Conservation (phyloP, 176 grass and related monocot species). For the Eremochloa ophiuroides region DNA sequence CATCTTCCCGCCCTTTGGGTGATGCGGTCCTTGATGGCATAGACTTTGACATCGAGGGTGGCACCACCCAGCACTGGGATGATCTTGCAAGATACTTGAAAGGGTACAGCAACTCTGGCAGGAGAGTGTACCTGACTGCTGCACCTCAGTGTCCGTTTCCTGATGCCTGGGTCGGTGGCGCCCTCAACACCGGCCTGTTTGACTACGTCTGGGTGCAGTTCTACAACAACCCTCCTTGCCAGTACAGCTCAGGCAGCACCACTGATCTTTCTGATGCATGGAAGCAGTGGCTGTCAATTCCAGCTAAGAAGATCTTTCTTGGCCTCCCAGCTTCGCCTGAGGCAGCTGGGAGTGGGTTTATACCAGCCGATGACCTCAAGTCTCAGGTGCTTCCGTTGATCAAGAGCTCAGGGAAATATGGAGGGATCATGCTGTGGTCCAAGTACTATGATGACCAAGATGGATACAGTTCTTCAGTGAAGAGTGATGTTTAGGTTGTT, state of each 20-base stretch:
- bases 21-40: conserved; percentile 35
- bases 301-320: conserved; percentile 38
- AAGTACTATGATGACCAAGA: conserved; percentile 65
- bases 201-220: conserved; percentile 50
- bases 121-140: conserved; percentile 36
- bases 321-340: conserved; percentile 46
- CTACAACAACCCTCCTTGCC: conserved; percentile 45
- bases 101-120: conserved; percentile 31
- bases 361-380: conserved; percentile 48
- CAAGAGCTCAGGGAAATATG: conserved; percentile 45
- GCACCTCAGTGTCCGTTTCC: conserved; percentile 54
- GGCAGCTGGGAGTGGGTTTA: conserved; percentile 49
- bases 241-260: conserved; percentile 16
- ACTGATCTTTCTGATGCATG: conserved; percentile 32
- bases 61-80: conserved; percentile 52
- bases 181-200: conserved; percentile 42
- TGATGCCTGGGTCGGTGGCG: conserved; percentile 39
- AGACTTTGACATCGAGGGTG: conserved; percentile 59
- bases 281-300: conserved; percentile 46
- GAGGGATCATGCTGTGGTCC: conserved; percentile 70
- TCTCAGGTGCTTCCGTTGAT: conserved; percentile 45
- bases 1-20: conserved; percentile 38
- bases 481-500: conserved; percentile 31
- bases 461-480: conserved; percentile 52
- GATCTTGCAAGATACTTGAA: conserved; percentile 60